A percentile compares a stretch with the other conserved stretches of the same genome.
Conservation (phyloP, 495 filamentous ascomycete species). For the Cercophora sp. region DNA sequence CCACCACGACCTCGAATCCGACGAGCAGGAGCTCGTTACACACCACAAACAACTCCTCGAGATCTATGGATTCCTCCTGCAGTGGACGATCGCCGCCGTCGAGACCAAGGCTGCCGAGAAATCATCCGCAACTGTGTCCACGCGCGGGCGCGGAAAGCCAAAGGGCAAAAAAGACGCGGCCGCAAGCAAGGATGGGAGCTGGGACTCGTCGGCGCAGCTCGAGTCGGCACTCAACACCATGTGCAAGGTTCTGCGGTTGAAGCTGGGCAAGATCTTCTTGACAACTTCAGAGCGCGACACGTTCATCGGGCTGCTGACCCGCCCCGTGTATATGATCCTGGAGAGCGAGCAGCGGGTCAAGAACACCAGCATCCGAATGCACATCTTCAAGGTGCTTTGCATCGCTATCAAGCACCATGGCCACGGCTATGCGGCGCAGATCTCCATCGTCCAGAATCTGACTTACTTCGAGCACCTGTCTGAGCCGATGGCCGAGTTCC, state of each 20-base stretch:
- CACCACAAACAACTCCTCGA: slow-evolving; percentile 90
- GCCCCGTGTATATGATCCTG: slow-evolving; percentile 88
- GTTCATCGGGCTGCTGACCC: slow-evolving; percentile 86
- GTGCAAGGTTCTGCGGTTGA: slow-evolving; percentile 93
- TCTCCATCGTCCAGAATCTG: slow-evolving; percentile 92
- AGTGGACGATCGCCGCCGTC: slow-evolving; percentile 90
- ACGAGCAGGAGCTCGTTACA: slow-evolving; percentile 80
- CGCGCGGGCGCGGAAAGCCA: slow-evolving; percentile 72
- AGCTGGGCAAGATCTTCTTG: slow-evolving; percentile 84
- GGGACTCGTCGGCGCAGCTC: slow-evolving; percentile 85
- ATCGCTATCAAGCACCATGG: slow-evolving; percentile 98
- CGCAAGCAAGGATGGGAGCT: slow-evolving; percentile 62
- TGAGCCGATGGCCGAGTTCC: slow-evolving; percentile 97
- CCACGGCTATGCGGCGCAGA: slow-evolving; percentile 94
- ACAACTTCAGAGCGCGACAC: slow-evolving; percentile 97
- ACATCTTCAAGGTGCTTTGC: slow-evolving; percentile 93
- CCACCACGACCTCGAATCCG: slow-evolving; percentile 79
- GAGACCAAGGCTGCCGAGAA: slow-evolving; percentile 93
- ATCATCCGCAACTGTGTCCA: slow-evolving; percentile 61
- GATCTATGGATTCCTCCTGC: slow-evolving; percentile 89
- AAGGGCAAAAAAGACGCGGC: slow-evolving; percentile 61
- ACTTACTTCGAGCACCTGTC: slow-evolving; percentile 98
- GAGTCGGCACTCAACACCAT: slow-evolving; percentile 86
- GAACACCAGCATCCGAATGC: slow-evolving; percentile 86
- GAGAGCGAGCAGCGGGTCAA: slow-evolving; percentile 94